A percentile compares a stretch with the other conserved stretches of the same genome.
Conservation (phyloP, 176 grass and related monocot genomes). For the Oryza australiensis region DNA sequence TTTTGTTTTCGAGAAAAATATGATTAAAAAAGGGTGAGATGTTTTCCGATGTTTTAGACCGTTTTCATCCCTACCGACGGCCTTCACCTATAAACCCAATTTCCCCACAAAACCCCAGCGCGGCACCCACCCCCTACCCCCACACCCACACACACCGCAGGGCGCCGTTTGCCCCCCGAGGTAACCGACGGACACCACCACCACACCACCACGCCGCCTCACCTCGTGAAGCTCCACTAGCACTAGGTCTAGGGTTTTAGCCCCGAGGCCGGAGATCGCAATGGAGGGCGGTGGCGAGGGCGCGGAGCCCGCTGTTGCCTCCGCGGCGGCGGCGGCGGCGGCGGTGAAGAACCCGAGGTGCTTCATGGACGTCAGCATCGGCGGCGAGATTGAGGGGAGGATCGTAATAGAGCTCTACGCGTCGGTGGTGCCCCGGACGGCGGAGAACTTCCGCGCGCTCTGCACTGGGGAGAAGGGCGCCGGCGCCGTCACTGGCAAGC, state of each 20-base stretch:
- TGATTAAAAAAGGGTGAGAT: no score
- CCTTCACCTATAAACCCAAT: background rate
- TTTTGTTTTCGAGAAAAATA: no score
- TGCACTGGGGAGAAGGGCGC: conserved; percentile 95
- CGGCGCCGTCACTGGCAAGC: conserved; percentile 62
- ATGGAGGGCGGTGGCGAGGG: conserved; percentile 39
- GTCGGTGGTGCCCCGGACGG: conserved; percentile 63
- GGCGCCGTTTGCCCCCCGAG: conserved; percentile 35
- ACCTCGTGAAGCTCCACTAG: conserved; percentile 13
- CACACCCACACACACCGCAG: background rate
- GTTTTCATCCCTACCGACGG: no score
- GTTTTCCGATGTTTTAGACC: no score
- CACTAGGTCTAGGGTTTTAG: conserved; percentile 54
- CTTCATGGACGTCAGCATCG: conserved; percentile 90
- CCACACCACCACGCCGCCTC: conserved; percentile 29
- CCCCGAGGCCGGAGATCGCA: conserved; percentile 10
- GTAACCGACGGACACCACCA: conserved; percentile 23
- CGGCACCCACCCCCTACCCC: background rate
- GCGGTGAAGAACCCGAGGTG: conserved; percentile 64
- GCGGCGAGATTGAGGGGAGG: conserved; percentile 89
- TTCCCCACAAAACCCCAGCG: conserved; percentile 32
- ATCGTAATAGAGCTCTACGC: conserved; percentile 84
- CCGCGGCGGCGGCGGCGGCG: conserved; percentile 5
- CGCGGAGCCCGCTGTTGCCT: background rate
- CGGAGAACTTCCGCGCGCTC: conserved; percentile 97